Conservation (phyloP, 129 eudicot genomes). For the Pulicaria dysenterica region DNA sequence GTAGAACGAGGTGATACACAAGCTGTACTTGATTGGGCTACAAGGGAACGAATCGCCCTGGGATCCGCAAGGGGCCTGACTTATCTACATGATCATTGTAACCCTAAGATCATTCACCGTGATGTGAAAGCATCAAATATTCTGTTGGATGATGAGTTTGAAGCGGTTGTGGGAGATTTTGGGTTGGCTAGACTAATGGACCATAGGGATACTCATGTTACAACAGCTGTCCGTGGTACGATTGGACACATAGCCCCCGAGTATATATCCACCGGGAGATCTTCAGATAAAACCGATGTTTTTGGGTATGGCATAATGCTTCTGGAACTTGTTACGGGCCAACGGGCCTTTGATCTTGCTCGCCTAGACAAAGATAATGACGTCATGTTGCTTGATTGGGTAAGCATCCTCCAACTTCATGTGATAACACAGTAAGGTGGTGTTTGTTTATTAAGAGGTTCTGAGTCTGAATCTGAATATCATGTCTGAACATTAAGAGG, state of each 20-base stretch:
- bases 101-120: constrained; percentile 74
- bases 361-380: constrained; percentile 67
- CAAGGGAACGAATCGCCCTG: constrained; percentile 59
- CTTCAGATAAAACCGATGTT: constrained; percentile 75
- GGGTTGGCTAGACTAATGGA: constrained; percentile 87
- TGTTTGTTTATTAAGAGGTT: too few relatives aligned
- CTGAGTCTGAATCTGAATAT: too few relatives aligned
- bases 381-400: constrained; percentile 78
- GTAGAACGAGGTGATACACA: not conserved
- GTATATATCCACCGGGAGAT: constrained; percentile 77
- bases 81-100: constrained; percentile 75
- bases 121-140: constrained; percentile 84
- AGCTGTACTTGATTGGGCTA: constrained; percentile 62
- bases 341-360: constrained; percentile 75
- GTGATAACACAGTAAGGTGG: too few relatives aligned
- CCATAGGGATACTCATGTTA: constrained; percentile 78
- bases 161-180: constrained; percentile 73
- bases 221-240: constrained; percentile 83
- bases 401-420: constrained; percentile 20
- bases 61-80: constrained; percentile 78
- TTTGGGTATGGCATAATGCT: constrained; percentile 92
- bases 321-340: constrained; percentile 79
- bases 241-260: constrained; percentile 84
- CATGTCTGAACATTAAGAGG: too few relatives aligned
- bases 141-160: constrained; percentile 77